Evolutionary conservation across 768 basidiomycete species (phyloP), one percentile per base, ranked within the genome.

Genomic region (Astraeus odoratus): DNA sequence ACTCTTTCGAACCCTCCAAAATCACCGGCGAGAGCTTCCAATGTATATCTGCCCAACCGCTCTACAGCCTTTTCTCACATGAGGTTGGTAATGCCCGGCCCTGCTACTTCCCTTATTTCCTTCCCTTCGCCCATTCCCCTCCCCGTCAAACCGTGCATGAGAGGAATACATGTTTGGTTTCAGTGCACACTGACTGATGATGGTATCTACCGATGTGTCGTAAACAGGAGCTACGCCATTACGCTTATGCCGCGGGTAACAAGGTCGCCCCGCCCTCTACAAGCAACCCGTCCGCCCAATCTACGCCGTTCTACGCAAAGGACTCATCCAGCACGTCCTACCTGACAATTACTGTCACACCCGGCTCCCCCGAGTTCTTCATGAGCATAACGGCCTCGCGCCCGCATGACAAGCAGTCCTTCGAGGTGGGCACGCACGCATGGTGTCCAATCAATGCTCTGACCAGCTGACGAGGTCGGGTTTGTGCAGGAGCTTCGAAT

Each of bases 401-500:
- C 12, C 59, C 54, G 39, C 76, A 63, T 44, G 58, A 64, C 5
- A 64, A 67, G 42, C 76, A 76, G 48, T 71, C 72, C 39, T 68
- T 74, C 51, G 77, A 78, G 71, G 77, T 76, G 37, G 46, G 54
- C 50, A 43, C 8, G 27, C 5, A 24, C n/a, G 22, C n/a, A 41
- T 33, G 31, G 18, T 39, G 5, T 27, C 24, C 24, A 5, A 25
- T 15, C 12, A 5, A 12, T 15, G 7, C 19, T 23, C 10, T 20
- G 13, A 31, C 20, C 12, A 24, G 39, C 19, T 41, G 37, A 22
- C 23, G 24, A 39, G 25, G 29, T 47, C 1, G 15, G 37, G 8
- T 26, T 18, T 33, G 42, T 42, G 16, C 49, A 79, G 77, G 77
- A 79, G 61, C 68, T 78, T 31, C 75, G 75, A 36, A 51, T 78